Evolutionary conservation across 108 stramenopile genomes (phyloP).

Genomic region (Chaetoceros muelleri): DNA sequence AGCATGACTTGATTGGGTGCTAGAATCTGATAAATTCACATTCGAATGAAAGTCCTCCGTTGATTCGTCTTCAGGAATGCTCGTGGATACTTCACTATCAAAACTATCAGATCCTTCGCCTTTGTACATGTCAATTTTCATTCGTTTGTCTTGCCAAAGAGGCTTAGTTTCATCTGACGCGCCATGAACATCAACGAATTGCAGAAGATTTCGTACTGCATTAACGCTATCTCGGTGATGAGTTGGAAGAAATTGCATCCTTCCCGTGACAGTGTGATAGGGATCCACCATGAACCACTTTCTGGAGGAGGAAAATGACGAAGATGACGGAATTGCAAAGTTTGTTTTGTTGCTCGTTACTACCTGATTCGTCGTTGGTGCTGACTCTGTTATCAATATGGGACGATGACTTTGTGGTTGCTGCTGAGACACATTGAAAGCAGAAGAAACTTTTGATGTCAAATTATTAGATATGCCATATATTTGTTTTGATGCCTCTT

Average conservation of each 20-base stretch:
- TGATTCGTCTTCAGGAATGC: too few species aligned
- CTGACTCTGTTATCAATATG: not conserved
- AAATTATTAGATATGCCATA: not conserved
- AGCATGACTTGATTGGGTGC: not conserved
- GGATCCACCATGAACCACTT: not conserved
- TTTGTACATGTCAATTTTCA: too few species aligned
- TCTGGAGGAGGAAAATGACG: too few species aligned
- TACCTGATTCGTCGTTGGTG: not conserved
- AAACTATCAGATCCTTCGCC: not conserved
- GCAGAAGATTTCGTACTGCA: not conserved
- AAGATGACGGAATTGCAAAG: too few species aligned
- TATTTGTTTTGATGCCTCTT: not conserved
- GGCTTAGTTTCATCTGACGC: too few species aligned
- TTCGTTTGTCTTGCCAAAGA: too few species aligned
- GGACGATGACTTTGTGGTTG: too few species aligned
- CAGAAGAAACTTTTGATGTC: not conserved
- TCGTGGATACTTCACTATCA: not conserved
- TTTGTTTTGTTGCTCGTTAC: not conserved
- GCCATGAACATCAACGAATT: not conserved
- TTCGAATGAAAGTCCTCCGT: too few species aligned
- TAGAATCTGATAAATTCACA: too few species aligned
- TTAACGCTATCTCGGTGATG: not conserved
- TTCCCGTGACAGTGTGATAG: not conserved
- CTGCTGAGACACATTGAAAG: not conserved
- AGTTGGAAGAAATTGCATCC: not conserved